Conservation (phyloP, 192 early-diverging fungal genomes). For the Mycoemilia scoparia region DNA sequence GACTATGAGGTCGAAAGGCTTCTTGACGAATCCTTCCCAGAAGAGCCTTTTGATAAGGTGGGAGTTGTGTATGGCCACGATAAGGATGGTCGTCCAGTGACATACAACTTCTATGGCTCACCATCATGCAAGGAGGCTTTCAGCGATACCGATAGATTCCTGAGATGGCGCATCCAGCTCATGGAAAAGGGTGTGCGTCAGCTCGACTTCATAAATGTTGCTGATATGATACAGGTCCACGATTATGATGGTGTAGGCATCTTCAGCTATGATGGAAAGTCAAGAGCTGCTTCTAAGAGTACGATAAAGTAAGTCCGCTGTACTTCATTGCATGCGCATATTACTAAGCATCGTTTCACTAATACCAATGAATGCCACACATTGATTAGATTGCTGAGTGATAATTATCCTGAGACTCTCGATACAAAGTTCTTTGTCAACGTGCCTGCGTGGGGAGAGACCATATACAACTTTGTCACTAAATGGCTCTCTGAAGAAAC, state of each 20-base stretch:
- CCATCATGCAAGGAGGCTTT: slow-evolving; percentile 35
- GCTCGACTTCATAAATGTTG: slow-evolving; percentile 37
- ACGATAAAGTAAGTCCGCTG: slow-evolving; percentile 29
- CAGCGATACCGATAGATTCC: slow-evolving; percentile 32
- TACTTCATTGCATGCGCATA: no score
- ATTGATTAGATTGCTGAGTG: slow-evolving; percentile 36
- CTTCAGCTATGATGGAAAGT: slow-evolving; percentile 27
- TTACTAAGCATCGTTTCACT: no score
- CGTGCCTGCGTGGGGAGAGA: slow-evolving; percentile 40
- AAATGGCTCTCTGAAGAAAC: slow-evolving; percentile 37
- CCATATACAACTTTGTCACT: slow-evolving; percentile 34
- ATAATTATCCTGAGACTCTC: slow-evolving; percentile 47
- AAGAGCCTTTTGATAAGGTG: slow-evolving; percentile 22
- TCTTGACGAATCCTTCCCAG: slow-evolving; percentile 29
- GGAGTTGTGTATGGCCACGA: slow-evolving; percentile 33
- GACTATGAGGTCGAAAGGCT: slow-evolving; percentile 27
- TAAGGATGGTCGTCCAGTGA: slow-evolving; percentile 31
- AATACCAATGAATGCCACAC: no score
- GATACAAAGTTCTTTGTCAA: slow-evolving; percentile 41
- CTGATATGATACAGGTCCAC: slow-evolving; percentile 40
- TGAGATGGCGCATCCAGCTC: slow-evolving; percentile 43
- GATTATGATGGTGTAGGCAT: slow-evolving; percentile 36
- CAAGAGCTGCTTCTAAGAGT: slow-evolving; percentile 31
- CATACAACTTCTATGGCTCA: slow-evolving; percentile 38
- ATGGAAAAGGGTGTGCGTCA: slow-evolving; percentile 34